Evolutionary conservation across 768 basidiomycete species (phyloP).

Genomic region (Lanmaoa pseudosensibilis): DNA sequence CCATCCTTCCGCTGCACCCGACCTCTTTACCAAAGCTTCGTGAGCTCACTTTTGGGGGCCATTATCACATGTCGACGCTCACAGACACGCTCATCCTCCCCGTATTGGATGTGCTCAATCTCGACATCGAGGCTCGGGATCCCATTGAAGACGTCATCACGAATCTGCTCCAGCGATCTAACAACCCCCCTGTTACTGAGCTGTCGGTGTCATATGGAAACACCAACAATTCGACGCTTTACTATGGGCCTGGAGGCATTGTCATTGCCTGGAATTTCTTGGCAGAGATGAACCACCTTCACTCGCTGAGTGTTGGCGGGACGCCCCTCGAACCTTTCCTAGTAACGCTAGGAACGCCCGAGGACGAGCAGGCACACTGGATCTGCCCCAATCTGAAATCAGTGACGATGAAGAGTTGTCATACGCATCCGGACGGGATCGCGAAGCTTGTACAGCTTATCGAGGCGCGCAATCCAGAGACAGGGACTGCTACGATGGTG

Average conservation of each 20-base stretch:
- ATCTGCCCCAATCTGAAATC: constrained; percentile 60
- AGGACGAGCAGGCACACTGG: constrained; percentile 61
- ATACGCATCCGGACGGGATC: constrained; percentile 63
- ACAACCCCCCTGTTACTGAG: constrained; percentile 53
- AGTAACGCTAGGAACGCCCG: constrained; percentile 54
- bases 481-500: constrained; percentile 34
- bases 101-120: constrained; percentile 51
- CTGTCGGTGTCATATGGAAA: constrained; percentile 64
- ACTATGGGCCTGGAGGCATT: constrained; percentile 57
- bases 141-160: constrained; percentile 72
- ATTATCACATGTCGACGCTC: constrained; percentile 60
- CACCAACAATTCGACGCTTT: constrained; percentile 42
- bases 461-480: constrained; percentile 66
- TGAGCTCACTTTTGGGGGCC: constrained; percentile 61
- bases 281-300: constrained; percentile 54
- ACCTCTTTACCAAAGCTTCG: constrained; percentile 56
- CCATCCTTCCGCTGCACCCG: constrained; percentile 60
- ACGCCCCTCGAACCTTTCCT: constrained; percentile 67
- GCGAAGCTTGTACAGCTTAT: constrained; percentile 70
- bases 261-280: constrained; percentile 71
- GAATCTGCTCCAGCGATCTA: constrained; percentile 58
- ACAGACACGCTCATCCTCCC: constrained; percentile 64
- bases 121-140: constrained; percentile 76
- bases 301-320: constrained; percentile 61
- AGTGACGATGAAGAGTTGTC: constrained; percentile 64